Percentiles rank a stretch among this genome's conserved stretches.
Conservation (phyloP, 495 filamentous ascomycete species). For the Aspergillus diversus region DNA sequence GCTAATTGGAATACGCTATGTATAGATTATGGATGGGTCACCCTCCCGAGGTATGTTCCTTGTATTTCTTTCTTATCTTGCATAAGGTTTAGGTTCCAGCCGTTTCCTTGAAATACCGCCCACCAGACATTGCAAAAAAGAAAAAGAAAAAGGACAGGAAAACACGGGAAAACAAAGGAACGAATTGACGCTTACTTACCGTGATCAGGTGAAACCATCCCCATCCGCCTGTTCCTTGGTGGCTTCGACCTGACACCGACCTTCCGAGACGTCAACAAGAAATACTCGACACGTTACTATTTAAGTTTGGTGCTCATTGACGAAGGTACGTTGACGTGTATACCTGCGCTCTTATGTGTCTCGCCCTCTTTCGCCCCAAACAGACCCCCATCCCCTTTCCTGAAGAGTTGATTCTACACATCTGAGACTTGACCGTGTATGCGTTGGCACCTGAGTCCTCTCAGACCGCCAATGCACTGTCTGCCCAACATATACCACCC, state of each 20-base stretch:
- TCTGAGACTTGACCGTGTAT: conserved; percentile 12
- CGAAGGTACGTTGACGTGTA: conserved; percentile 65
- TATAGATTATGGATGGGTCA: conserved; percentile 97
- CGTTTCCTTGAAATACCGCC: not conserved
- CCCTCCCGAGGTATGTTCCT: conserved; percentile 74
- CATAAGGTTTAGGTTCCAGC: not conserved
- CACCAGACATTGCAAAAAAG: not conserved
- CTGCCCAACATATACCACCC: conserved; percentile 11
- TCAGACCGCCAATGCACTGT: conserved; percentile 12
- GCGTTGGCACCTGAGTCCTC: conserved; percentile 22
- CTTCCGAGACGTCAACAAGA: conserved; percentile 99
- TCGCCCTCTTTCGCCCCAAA: conserved; percentile 6
- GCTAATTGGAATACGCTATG: conserved; percentile 22
- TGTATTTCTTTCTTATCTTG: conserved; percentile 1
- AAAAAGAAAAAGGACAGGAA: not conserved
- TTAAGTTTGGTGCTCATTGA: conserved; percentile 95
- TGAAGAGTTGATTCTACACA: conserved; percentile 6
- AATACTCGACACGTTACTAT: conserved; percentile 98
- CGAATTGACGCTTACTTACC: conserved; percentile 29
- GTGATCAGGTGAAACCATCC: conserved; percentile 85
- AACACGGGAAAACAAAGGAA: not conserved
- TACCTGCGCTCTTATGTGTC: conserved; percentile 9
- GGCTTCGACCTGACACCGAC: conserved; percentile 98
- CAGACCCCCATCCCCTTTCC: not conserved
- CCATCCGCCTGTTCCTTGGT: conserved; percentile 95